Conservation (phyloP, 176 grass and related monocot species). For the Triticum dicoccoides region DNA sequence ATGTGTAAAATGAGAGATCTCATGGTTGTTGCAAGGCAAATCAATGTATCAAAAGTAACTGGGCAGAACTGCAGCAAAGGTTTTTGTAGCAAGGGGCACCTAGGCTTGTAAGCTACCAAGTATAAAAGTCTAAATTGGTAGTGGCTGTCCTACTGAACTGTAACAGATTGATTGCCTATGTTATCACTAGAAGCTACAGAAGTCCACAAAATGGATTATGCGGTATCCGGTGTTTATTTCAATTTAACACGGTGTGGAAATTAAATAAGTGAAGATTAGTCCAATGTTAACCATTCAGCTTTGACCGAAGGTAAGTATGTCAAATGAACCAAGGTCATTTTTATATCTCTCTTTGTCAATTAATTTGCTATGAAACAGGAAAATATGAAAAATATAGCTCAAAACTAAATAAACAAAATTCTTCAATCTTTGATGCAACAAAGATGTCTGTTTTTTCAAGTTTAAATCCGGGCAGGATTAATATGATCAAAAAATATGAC, state of each 20-base stretch:
- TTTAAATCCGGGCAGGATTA: not conserved
- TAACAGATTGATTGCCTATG: not conserved
- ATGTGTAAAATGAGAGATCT: not conserved
- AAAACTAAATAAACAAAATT: not conserved
- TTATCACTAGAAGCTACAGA: not conserved
- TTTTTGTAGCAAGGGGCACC: not conserved
- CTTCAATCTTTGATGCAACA: not conserved
- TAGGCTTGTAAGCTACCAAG: not conserved
- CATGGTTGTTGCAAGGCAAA: not conserved
- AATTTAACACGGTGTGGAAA: not conserved
- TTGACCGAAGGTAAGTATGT: not conserved
- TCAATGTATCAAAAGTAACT: not conserved
- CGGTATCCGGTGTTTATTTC: not conserved
- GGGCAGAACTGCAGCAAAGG: not conserved
- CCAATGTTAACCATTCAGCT: not conserved
- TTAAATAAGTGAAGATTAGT: conserved; percentile 12
- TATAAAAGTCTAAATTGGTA: not conserved
- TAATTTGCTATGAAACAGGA: not conserved
- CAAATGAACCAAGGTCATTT: not conserved
- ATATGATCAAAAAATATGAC: not conserved
- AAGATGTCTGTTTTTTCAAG: not conserved
- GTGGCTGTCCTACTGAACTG: not conserved
- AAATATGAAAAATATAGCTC: not conserved
- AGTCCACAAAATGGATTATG: not conserved
- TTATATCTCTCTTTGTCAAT: not conserved